Evolutionary conservation across 495 filamentous ascomycete species (phyloP), one percentile per base, ranked within the genome.

Genomic region (Daldinia caldariorum): DNA sequence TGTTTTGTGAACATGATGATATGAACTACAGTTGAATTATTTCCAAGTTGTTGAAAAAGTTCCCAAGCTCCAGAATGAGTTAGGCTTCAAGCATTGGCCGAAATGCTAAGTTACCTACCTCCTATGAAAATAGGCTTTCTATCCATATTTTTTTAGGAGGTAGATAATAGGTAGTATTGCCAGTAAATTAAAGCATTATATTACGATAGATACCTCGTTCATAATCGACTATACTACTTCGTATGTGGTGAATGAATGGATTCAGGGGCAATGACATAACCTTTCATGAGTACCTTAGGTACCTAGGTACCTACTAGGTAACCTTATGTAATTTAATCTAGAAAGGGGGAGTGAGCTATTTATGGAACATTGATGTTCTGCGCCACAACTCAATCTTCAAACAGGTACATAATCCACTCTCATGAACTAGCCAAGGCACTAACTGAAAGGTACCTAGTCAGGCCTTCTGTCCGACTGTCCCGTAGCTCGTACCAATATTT

Each of bases 351-450:
- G 20, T 22, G 43, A 47, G 43, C 20, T 47, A 47, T 47, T 47
- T 22, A 47, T 47, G n/a, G n/a, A 47, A 47, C 43, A 12, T 8
- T 47, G 41, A 45, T n/a, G 41, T 45, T 20, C 7, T 47, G 20
- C 43, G 43, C 43, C 43, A 47, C 43, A 47, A 47, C 16, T 47
- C 43, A 47, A 47, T 47, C 43, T 22, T 20, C 8, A 18, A 47
- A 8, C 43, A 20, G n/a, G 43, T 47, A 47, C n/a, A n/a, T n/a
- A n/a, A n/a, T 16, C 43, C 43, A 47, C 43, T 47, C 43, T 20
- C 9, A 18, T 22, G 9, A 22, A 47, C 22, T 47, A 47, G 43
- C 43, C 43, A 22, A 13, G 1, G 43, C 43, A 12, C 43, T 47
- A 47, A 22, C 18, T 18, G 4, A 22, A 47, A 20, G 22, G 43